A percentile compares a stretch with the other conserved stretches of the same genome.
Conservation (phyloP, 139 green algal genomes). For the Spirogloea muscicola region DNA sequence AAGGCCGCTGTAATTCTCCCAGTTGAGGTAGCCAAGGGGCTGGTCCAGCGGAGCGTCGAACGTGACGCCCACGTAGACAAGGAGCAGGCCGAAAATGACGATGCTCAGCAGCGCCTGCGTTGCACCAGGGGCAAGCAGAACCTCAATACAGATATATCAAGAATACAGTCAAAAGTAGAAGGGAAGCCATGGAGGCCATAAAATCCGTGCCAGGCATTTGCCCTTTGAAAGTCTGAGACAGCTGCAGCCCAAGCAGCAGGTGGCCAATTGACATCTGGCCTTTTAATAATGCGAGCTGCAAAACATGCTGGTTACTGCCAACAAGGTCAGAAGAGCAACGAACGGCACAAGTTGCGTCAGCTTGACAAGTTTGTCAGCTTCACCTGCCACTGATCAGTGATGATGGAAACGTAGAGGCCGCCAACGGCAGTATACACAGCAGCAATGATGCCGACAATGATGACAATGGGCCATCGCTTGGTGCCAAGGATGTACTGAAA, state of each 20-base stretch:
- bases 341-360: no score
- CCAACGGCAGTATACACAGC: conserved; percentile 65
- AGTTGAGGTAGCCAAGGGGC: conserved; percentile 45
- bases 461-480: conserved; percentile 60
- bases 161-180: no score
- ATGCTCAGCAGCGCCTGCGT: conserved; percentile 44
- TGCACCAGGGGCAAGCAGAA: no score
- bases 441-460: conserved; percentile 61
- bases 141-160: background rate
- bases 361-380: no score
- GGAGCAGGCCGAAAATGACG: conserved; percentile 57
- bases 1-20: conserved; percentile 54
- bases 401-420: conserved; percentile 69
- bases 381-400: conserved; percentile 71
- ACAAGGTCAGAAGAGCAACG: no score
- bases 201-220: no score
- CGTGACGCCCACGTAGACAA: conserved; percentile 65
- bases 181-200: no score
- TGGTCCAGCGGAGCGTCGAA: conserved; percentile 59
- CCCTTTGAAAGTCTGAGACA: no score
- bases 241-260: no score
- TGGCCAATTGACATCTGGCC: no score
- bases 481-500: conserved; percentile 62
- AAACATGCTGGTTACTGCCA: no score
- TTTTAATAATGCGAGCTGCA: no score